Evolutionary conservation across 1,284 basidiomycete genomes (phyloP), one percentile per base, ranked within the genome.

Genomic region (Veloboletus limbatus): DNA sequence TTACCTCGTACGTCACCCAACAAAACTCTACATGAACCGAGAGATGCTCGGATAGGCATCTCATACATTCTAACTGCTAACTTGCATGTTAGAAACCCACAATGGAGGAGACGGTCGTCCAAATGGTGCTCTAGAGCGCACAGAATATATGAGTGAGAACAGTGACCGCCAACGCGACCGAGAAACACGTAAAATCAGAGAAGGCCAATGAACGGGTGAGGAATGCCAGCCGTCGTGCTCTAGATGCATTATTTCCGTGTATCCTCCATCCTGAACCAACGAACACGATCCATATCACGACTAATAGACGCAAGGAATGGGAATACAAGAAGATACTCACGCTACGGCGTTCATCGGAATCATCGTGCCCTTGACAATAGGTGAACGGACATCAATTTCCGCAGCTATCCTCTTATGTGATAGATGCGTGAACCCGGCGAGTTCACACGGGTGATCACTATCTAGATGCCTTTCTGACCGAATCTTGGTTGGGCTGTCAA

Each of bases 371-470:
- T 40, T 59, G 33, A 32, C 39, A 34, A 63, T 52, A 18, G 62
- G 65, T 32, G 62, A 63, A 39, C 62, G 62, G 32, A 64, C 60
- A 30, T 63, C 62, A 0, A 30, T 17, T 37, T 62, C 58, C 3
- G 40, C 43, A 22, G 39, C 34, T 22, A 53, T 37, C 11, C 38
- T 32, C 43, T 25, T 45, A 27, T 54, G 47, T 26, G 51, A 40
- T 20, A 53, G 38, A 5, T 65, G 58, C 4, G 45, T 36, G 22
- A 49, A 47, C 21, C 59, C 51, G 0, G 41, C 47, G 10, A 49
- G 21, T 32, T 25, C 49, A 46, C 31, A 39, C 3, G 14, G 36
- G 13, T 27, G 28, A 31, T 40, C 47, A 14, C 11, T 40, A 34
- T 50, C 48, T 18, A 34, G 36, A 25, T 41, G 41, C 11, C 0